Evolutionary conservation across 2,329 filamentous ascomycete species (phyloP), one percentile per base, ranked within the genome.

Genomic region (Pseudocercospora crystallina): DNA sequence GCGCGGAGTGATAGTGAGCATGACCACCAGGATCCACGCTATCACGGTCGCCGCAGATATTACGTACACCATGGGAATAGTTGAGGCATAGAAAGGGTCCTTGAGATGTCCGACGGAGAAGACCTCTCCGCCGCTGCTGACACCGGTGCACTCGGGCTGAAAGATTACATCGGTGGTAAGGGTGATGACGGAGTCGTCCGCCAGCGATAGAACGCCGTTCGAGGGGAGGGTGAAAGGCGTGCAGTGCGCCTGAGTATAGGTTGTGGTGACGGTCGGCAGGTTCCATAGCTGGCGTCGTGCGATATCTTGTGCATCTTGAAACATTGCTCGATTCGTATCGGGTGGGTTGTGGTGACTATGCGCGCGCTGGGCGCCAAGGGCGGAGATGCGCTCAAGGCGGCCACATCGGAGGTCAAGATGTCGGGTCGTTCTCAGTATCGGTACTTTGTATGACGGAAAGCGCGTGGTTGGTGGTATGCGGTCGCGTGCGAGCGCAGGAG

Each of bases 51-150:
- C 90, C 12, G 90, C 89, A 49, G 90, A 90, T 47, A 97, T 87
- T 39, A 91, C 91, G 67, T 96, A 99, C 63, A 89, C 87, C 71
- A 95, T 90, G 11, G 94, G 92, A 38, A 94, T 92, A 14, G 89
- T 90, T 33, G 91, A 96, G 47, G 91, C 87, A 71, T 95, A 96
- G 71, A 99, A 99, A 8, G 90, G 90, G 64, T 95, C 89, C 57
- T 82, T 80, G 47, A 89, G 82, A 69, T 90, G 83, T 53, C 85
- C 81, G 56, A 85, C 71, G 53, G 76, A 75, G 36, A 76, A 73
- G 58, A 74, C 64, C 57, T 76, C 70, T 43, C 69, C 67, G 39
- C 69, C 67, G 50, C 72, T 69, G 51, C 73, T 65, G 10, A 46
- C 50, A 13, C 73, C 71, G 26, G 74, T 74, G 67, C 83, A 86